These are phyloP conservation scores for Saprolegnia parasitica DNA, from an alignment of 352 stramenopile species.

Conservation along the genomic window DNA sequence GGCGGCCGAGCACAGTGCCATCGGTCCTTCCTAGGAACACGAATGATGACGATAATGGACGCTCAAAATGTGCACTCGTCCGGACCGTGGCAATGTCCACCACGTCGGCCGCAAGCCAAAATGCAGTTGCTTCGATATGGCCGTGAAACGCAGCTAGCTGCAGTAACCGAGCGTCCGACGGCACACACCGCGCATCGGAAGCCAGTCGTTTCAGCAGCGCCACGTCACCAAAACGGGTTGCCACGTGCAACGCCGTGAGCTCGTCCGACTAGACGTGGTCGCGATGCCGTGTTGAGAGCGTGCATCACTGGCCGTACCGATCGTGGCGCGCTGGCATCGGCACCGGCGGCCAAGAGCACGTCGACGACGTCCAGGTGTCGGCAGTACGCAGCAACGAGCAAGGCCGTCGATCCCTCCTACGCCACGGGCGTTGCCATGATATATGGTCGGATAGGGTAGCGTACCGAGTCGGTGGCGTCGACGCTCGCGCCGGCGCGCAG, in stretches of 20 bases:
- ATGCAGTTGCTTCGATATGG: not conserved
- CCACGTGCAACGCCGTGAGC: conserved; percentile 2
- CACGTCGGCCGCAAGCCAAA: not conserved
- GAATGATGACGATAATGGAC: no score
- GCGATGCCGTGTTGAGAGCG: not conserved
- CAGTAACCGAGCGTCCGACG: not conserved
- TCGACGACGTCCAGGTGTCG: conserved; percentile 4
- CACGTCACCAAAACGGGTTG: not conserved
- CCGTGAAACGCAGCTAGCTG: conserved; percentile 13
- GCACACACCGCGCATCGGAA: not conserved
- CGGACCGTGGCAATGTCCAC: not conserved
- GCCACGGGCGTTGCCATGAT: not conserved
- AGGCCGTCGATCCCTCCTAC: conserved; percentile 22
- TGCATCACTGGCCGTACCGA: not conserved
- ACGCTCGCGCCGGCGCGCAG: conserved; percentile 1
- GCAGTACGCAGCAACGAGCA: conserved; percentile 17
- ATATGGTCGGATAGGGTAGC: not conserved
- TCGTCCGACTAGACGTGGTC: conserved; percentile 18
- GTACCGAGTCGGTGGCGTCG: conserved; percentile 1
- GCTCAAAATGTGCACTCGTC: no score
- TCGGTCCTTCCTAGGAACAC: not conserved
- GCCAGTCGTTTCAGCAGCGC: not conserved
- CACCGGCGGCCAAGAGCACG: conserved; percentile 1
- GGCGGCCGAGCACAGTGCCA: conserved; percentile 5
- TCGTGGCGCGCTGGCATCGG: not conserved